Base-by-base conservation (phyloP, 441 rosid genomes). In the Erodium moschatum region DNA sequence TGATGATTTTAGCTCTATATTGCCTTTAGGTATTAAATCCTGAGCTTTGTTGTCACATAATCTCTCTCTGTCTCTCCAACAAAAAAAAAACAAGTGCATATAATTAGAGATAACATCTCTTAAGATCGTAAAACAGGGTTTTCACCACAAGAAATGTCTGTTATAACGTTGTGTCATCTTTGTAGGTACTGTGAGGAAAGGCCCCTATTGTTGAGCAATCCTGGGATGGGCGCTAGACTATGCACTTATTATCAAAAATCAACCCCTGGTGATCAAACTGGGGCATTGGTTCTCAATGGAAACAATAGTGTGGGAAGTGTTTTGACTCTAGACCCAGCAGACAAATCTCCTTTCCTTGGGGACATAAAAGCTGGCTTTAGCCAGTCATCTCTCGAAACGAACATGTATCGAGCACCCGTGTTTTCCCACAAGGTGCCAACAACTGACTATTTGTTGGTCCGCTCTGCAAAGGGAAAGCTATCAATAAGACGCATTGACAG, bases 281-380 rank as follows among this genome's bases (percentile, higher is more conserved):
- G 93, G 65, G 72, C 76, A 73, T 74, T 77, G 52, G 73, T 90
- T 78, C 85, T 78, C 74, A 81, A 72, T 75, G 89, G 83, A 76
- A 87, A 74, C 76, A 81, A 70, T 78, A 77, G 77, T 73, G 73
- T 85, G 82, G 99, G 99, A 69, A 90, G 82, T 81, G 79, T 82
- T 81, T 81, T 86, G 72, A 76, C 69, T 68, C 83, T 92, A 69
- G 99, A 95, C 76, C 88, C 96, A 71, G 84, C 86, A 72, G 98
- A 92, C 75, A 95, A 90, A 77, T 90, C 98, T 44, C 99, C 98
- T 69, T 95, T 95, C 79, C 93, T 95, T 69, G 99, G 98, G 74
- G 98, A 92, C 69, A 89, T 95, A 70, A 89, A 81, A 69, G 81
- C 91, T 68, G 91, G 99, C 66, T 80, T 82, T 82, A 81, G 85